These are phyloP conservation scores for Aspergillus ibericus DNA, from an alignment of 2,329 filamentous ascomycete genomes.

Conservation along the genomic window DNA sequence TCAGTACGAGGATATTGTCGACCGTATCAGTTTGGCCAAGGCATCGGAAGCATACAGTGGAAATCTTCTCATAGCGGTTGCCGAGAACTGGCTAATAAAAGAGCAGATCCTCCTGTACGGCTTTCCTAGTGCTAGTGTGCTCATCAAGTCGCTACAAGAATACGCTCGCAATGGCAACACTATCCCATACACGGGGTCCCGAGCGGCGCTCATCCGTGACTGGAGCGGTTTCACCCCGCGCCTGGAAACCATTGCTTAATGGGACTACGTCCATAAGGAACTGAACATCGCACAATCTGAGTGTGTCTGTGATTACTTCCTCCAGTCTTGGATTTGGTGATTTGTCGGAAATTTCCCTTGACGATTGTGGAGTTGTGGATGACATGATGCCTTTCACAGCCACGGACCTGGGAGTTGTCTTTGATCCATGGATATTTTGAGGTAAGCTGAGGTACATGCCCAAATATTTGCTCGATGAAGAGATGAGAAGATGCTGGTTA, in stretches of 20 bases:
- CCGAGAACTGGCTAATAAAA: not conserved
- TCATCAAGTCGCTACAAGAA: slow-evolving; percentile 27
- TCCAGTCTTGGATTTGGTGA: not conserved
- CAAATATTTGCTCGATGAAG: too few species aligned
- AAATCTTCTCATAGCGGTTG: slow-evolving; percentile 10
- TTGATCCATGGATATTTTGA: slow-evolving; percentile 25
- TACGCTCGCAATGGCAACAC: slow-evolving; percentile 24
- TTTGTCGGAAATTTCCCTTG: not conserved
- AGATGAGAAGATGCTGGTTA: too few species aligned
- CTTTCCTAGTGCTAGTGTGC: slow-evolving; percentile 27
- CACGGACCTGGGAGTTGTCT: slow-evolving; percentile 21
- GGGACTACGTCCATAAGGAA: slow-evolving; percentile 21
- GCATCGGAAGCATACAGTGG: slow-evolving; percentile 23
- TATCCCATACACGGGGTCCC: slow-evolving; percentile 34
- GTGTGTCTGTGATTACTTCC: slow-evolving; percentile 17
- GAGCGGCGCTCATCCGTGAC: slow-evolving; percentile 40
- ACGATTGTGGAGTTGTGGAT: slow-evolving; percentile 16
- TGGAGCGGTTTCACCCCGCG: slow-evolving; percentile 42
- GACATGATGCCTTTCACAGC: slow-evolving; percentile 24
- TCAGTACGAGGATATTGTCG: slow-evolving; percentile 26
- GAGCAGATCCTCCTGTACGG: slow-evolving; percentile 26
- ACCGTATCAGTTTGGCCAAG: slow-evolving; percentile 23
- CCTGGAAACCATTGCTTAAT: slow-evolving; percentile 35
- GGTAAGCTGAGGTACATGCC: slow-evolving; percentile 14
- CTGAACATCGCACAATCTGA: slow-evolving; percentile 23